Evolutionary conservation across 2,329 filamentous ascomycete species (phyloP).

Genomic region (Emydomyces testavorans): DNA sequence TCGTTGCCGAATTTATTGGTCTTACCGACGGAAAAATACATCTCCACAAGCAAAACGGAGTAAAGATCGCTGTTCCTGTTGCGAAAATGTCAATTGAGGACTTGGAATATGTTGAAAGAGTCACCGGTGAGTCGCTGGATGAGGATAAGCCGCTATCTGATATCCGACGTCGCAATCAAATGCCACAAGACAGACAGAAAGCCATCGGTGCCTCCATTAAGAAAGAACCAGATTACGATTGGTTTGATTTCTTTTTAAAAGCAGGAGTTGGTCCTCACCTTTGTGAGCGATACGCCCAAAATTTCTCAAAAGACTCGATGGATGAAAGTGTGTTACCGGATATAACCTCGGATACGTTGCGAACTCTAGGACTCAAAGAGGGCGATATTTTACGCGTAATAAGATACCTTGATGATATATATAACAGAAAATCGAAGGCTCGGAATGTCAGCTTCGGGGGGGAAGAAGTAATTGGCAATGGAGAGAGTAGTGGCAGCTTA

Average conservation of each 20-base stretch:
- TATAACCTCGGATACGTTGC: slow-evolving; percentile 68
- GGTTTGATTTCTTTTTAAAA: slow-evolving; percentile 96
- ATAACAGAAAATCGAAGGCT: slow-evolving; percentile 52
- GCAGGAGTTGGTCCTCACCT: slow-evolving; percentile 86
- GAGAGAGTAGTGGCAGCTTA: slow-evolving; percentile 53
- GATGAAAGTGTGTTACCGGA: slow-evolving; percentile 86
- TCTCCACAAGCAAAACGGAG: slow-evolving; percentile 91
- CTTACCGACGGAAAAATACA: slow-evolving; percentile 95
- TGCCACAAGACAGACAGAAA: slow-evolving; percentile 27
- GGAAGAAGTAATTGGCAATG: slow-evolving; percentile 47
- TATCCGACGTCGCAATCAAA: slow-evolving; percentile 46
- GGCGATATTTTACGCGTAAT: slow-evolving; percentile 95
- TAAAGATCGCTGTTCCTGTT: slow-evolving; percentile 94
- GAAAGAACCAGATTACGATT: slow-evolving; percentile 64
- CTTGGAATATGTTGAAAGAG: slow-evolving; percentile 82
- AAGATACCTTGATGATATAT: slow-evolving; percentile 75
- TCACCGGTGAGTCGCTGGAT: slow-evolving; percentile 74
- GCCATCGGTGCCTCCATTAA: slow-evolving; percentile 29
- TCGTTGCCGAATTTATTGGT: slow-evolving; percentile 91
- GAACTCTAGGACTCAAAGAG: slow-evolving; percentile 85
- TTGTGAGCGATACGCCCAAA: slow-evolving; percentile 86
- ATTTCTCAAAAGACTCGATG: slow-evolving; percentile 86
- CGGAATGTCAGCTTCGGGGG: slow-evolving; percentile 44
- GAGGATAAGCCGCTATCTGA: slow-evolving; percentile 90
- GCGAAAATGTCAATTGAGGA: slow-evolving; percentile 93